Evolutionary conservation across 2,329 filamentous ascomycete species (phyloP).

Genomic region (Zopfia rhizophila): DNA sequence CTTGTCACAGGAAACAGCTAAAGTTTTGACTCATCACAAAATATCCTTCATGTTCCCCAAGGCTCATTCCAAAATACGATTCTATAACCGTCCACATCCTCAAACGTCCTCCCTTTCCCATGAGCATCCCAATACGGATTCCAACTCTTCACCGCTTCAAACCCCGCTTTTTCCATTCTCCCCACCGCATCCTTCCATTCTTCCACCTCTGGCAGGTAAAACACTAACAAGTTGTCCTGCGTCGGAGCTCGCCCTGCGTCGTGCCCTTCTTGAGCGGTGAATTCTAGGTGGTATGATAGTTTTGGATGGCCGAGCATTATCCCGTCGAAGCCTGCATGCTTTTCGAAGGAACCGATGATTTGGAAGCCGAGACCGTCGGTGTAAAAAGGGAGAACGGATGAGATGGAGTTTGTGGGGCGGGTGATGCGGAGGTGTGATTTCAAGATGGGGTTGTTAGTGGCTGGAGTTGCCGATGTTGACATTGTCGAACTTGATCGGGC

Average conservation of each 20-base stretch:
- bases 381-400: conserved; percentile 56
- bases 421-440: conserved; percentile 53
- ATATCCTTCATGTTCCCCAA: conserved; percentile 22
- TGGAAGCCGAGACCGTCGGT: conserved; percentile 54
- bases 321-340: conserved; percentile 55
- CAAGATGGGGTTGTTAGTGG: conserved; percentile 20
- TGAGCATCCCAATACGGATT: conserved; percentile 58
- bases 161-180: conserved; percentile 50
- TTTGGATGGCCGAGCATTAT: conserved; percentile 55
- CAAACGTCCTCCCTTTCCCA: conserved; percentile 56
- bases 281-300: conserved; percentile 57
- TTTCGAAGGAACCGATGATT: conserved; percentile 45
- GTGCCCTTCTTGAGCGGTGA: conserved; percentile 51
- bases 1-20: too few relatives aligned
- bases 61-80: conserved; percentile 53
- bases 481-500: too few relatives aligned
- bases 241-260: conserved; percentile 51
- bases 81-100: conserved; percentile 59
- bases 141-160: conserved; percentile 49
- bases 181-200: conserved; percentile 43
- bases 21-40: too few relatives aligned
- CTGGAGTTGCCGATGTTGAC: too few relatives aligned
- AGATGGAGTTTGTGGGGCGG: conserved; percentile 54
- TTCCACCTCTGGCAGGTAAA: conserved; percentile 52
- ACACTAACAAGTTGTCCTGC: conserved; percentile 58